A percentile compares a stretch with the other conserved stretches of the same genome.
Evolutionary conservation across 352 stramenopile genomes (phyloP).

Genomic region (Aphanomyces stellatus): DNA sequence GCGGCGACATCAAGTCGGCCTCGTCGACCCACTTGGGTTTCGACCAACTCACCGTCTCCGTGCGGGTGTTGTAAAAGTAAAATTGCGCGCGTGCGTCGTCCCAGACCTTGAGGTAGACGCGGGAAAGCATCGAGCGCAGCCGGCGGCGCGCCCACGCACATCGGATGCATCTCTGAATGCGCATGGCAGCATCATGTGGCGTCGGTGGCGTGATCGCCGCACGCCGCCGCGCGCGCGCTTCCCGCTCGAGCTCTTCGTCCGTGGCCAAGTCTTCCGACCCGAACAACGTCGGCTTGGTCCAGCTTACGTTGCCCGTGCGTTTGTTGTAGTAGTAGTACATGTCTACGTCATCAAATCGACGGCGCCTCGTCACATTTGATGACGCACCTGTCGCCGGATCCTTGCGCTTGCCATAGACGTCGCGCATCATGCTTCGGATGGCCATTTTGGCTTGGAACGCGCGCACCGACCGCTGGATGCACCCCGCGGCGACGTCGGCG

Average conservation of each 20-base stretch:
- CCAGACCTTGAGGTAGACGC: conserved; percentile 55
- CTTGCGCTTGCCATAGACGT: conserved; percentile 1
- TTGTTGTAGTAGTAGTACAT: conserved; percentile 70
- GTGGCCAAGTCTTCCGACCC: conserved; percentile 20
- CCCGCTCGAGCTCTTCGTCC: no score
- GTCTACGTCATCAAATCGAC: no score
- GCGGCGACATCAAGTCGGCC: conserved; percentile 35
- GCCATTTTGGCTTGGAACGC: not conserved
- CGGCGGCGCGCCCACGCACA: conserved; percentile 38
- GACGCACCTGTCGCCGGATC: not conserved
- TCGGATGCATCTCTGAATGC: conserved; percentile 50
- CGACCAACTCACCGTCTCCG: conserved; percentile 52
- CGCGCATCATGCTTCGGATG: not conserved
- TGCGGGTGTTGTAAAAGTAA: conserved; percentile 78
- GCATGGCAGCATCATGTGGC: conserved; percentile 23
- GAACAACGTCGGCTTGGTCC: conserved; percentile 54
- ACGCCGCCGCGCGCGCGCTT: no score
- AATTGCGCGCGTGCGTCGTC: conserved; percentile 36
- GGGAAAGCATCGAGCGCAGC: conserved; percentile 57
- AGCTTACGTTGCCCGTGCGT: conserved; percentile 55
- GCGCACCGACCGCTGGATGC: conserved; percentile 4
- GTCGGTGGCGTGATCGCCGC: not conserved
- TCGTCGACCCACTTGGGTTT: not conserved
- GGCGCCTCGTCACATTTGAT: not conserved
- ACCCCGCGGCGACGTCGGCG: not conserved